These are phyloP conservation scores for Lotus japonicus DNA, from an alignment of 306 rosid genomes.

Conservation along the genomic window DNA sequence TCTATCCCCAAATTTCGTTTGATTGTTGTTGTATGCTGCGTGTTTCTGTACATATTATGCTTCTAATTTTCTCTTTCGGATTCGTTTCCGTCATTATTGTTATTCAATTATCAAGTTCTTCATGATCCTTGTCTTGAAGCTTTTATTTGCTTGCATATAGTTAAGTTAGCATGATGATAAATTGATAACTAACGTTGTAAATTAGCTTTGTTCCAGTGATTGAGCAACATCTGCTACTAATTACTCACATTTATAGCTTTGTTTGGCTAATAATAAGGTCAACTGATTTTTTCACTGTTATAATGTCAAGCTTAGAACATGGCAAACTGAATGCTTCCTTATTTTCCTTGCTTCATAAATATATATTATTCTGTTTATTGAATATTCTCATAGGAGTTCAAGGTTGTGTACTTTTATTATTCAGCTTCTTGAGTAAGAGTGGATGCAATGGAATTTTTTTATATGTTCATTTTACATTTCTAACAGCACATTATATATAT, in stretches of 20 bases:
- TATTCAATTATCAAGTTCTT: no score
- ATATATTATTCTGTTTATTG: background rate
- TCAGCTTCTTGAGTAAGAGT: background rate
- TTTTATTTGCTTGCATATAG: no score
- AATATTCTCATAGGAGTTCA: background rate
- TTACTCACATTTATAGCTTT: no score
- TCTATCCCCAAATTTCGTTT: background rate
- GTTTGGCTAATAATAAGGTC: background rate
- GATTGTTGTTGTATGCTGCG: no score
- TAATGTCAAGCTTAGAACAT: background rate
- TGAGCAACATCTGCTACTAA: no score
- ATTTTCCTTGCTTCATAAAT: background rate
- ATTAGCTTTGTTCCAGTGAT: no score
- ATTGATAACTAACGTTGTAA: no score
- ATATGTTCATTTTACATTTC: background rate
- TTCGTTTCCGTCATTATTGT: no score
- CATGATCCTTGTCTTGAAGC: no score
- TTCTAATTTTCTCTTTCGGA: no score
- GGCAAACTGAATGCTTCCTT: background rate
- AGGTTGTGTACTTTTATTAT: background rate
- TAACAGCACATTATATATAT: background rate
- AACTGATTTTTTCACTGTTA: background rate
- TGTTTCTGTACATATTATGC: no score
- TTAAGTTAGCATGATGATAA: no score
- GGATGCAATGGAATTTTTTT: background rate